Base-by-base conservation (phyloP, 257 asterid genomes). In the Parsonsia alboflavescens region DNA sequence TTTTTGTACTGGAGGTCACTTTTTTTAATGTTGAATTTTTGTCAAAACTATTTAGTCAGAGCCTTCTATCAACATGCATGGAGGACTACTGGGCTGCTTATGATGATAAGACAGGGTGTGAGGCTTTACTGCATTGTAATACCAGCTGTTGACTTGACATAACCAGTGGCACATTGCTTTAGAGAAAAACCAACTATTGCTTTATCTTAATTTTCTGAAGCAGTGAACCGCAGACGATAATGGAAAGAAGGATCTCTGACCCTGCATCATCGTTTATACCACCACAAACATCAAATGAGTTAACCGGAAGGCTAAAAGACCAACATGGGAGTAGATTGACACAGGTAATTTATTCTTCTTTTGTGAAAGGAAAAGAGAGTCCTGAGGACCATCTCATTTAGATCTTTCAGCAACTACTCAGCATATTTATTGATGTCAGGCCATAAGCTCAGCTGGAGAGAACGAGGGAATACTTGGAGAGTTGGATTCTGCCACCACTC, bases 71-170 rank as follows among this genome's bases (percentile, higher is more conserved):
- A 12, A 71, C 85, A n/a, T 92, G 96, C 80, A 84, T 88, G 81
- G 96, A 87, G 78, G 90, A 87, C 49, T 81, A 85, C 82, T 92
- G 91, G 96, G 88, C 96, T 19, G 89, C 97, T 46, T 86, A 87
- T 62, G 93, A 87, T 68, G 89, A 86, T 65, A 65, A 70, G 74
- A 73, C 81, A 16, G 63, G 89, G 97, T 88, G 82, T 74, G 92
- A 73, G 15, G 66, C 63, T 68, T 58, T 72, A 68, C 71, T 84
- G 56, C 30, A 33, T 59, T 24, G 22, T 71, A 44, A 30, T 21
- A 45, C 53, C 11, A 9, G 16, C 58, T 24, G 17, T 26, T 53
- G 17, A n/a, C 54, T 66, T 9, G 11, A 39, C 62, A 70, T 45
- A 39, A 65, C 70, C 28, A 8, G 22, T 24, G 49, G 28, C 70